Percentiles rank a stretch among this genome's conserved stretches.
Evolutionary conservation across 2,329 filamentous ascomycete species (phyloP).

Genomic region (Monosporascus cannonballus): DNA sequence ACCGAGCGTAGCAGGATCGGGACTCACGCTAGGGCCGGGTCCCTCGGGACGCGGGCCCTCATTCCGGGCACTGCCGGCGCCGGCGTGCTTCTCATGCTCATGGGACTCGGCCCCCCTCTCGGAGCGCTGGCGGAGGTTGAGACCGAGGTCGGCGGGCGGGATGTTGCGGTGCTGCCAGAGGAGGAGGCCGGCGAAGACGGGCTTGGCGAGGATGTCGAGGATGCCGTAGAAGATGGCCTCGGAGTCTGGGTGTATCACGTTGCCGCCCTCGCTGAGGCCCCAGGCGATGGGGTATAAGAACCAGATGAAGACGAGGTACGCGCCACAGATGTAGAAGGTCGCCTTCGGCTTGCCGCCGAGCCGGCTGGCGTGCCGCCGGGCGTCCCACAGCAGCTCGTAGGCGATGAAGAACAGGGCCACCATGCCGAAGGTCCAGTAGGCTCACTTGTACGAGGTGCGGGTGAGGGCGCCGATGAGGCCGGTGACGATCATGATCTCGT

Average conservation of each 20-base stretch:
- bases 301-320: conserved; percentile 55
- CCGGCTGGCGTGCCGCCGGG: conserved; percentile 46
- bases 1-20: background rate
- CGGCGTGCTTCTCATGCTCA: conserved; percentile 15
- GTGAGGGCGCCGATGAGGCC: conserved; percentile 62
- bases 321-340: conserved; percentile 50
- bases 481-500: conserved; percentile 62
- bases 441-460: conserved; percentile 59
- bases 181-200: conserved; percentile 54
- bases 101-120: background rate
- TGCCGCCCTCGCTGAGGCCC: conserved; percentile 58
- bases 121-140: conserved; percentile 31
- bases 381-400: conserved; percentile 51
- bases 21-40: conserved; percentile 8
- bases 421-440: conserved; percentile 54
- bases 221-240: conserved; percentile 65
- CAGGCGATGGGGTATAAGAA: conserved; percentile 60
- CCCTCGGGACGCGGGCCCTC: conserved; percentile 6
- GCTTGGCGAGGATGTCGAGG: conserved; percentile 60
- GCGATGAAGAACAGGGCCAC: conserved; percentile 52
- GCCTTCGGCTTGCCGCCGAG: conserved; percentile 48
- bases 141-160: conserved; percentile 48
- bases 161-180: conserved; percentile 59
- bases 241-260: conserved; percentile 58
- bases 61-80: background rate